Evolutionary conservation across 2,329 filamentous ascomycete species (phyloP).

Genomic region (Trichoderma lentiforme): DNA sequence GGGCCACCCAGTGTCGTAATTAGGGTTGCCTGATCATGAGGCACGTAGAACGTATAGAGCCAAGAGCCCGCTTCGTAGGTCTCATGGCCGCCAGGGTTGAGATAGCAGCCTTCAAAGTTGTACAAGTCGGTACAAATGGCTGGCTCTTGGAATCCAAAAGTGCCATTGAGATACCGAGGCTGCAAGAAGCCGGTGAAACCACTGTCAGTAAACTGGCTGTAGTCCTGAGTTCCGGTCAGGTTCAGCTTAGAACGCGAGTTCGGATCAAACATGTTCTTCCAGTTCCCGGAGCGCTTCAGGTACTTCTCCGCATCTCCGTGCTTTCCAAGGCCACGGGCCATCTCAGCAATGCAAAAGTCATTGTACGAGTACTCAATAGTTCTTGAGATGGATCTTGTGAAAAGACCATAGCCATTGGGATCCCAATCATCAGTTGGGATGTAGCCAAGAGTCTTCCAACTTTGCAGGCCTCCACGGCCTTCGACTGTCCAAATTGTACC

Average conservation of each 20-base stretch:
- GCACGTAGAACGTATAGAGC: constrained; percentile 65
- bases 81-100: constrained; percentile 28
- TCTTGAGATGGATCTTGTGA: constrained; percentile 67
- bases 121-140: constrained; percentile 36
- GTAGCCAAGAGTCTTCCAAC: constrained; percentile 69
- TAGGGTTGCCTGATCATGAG: constrained; percentile 47
- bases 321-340: constrained; percentile 58
- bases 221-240: constrained; percentile 38
- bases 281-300: constrained; percentile 58
- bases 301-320: constrained; percentile 57
- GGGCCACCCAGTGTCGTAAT: constrained; percentile 56
- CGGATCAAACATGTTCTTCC: constrained; percentile 63
- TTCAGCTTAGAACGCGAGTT: constrained; percentile 32
- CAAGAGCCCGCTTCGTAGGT: constrained; percentile 70
- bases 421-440: constrained; percentile 70
- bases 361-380: constrained; percentile 80
- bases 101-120: constrained; percentile 42
- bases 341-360: constrained; percentile 66
- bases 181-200: constrained; percentile 61
- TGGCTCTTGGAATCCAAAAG: constrained; percentile 66
- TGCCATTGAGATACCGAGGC: constrained; percentile 62
- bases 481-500: constrained; percentile 63
- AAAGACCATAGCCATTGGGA: constrained; percentile 58
- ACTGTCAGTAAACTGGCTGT: constrained; percentile 46
- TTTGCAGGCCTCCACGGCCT: constrained; percentile 66